These are phyloP conservation scores for Hymenoscyphus linearis DNA, from an alignment of 2,329 filamentous ascomycete species.

Conservation along the genomic window DNA sequence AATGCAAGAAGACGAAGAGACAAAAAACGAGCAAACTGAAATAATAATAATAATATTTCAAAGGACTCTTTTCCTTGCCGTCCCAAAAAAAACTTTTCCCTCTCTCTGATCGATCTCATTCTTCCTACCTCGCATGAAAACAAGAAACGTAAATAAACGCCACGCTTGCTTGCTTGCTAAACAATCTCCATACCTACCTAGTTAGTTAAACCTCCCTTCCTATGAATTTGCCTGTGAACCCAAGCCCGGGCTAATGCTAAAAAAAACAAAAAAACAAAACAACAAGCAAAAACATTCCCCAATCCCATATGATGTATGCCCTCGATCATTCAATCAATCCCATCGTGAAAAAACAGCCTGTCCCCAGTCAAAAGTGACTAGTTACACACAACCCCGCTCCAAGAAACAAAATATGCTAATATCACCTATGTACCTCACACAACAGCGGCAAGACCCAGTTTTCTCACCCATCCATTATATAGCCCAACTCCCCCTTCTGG, in stretches of 20 bases:
- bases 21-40: too few species aligned
- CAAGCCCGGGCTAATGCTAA: not conserved
- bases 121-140: too few species aligned
- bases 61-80: too few species aligned
- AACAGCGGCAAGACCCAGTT: too few species aligned
- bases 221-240: not conserved
- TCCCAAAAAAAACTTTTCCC: too few species aligned
- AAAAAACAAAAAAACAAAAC: not conserved
- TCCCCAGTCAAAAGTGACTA: too few species aligned
- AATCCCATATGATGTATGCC: not conserved
- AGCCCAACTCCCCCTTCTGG: conserved; percentile 68
- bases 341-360: not conserved
- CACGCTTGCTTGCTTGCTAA: not conserved
- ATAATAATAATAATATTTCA: too few species aligned
- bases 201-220: too few species aligned
- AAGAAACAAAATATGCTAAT: not conserved
- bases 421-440: not conserved
- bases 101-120: too few species aligned
- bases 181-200: not conserved
- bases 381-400: not conserved
- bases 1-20: too few species aligned
- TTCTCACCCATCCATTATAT: conserved; percentile 43
- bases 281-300: not conserved
- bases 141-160: not conserved
- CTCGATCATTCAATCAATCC: not conserved